Percentiles rank a stretch among this genome's conserved stretches.
phyloP scores from a whole-genome alignment of 192 early-diverging fungal genomes.

The Oehlia diaphana region DNA sequence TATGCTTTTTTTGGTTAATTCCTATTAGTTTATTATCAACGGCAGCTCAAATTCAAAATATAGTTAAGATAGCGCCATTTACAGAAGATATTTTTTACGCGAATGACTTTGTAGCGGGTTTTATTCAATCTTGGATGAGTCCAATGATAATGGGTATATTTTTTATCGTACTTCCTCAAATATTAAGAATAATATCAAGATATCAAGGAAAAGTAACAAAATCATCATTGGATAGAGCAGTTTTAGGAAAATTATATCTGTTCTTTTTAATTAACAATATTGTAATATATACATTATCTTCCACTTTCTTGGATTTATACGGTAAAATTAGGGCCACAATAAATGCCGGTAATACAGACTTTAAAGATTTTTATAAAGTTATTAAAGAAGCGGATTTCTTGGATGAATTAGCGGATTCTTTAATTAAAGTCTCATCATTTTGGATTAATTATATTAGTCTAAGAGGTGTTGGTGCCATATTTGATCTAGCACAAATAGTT shows the following conservation, averaged over 20 bases:
- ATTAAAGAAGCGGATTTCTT: slow-evolving; percentile 37
- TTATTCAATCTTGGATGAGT: slow-evolving; percentile 66
- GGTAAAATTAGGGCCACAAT: slow-evolving; percentile 33
- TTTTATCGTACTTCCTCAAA: slow-evolving; percentile 63
- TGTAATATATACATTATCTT: slow-evolving; percentile 59
- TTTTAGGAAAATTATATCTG: slow-evolving; percentile 70
- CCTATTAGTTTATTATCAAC: slow-evolving; percentile 64
- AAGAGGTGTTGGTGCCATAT: slow-evolving; percentile 59
- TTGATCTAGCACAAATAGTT: slow-evolving; percentile 70
- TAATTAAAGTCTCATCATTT: slow-evolving; percentile 58
- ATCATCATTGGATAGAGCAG: slow-evolving; percentile 67
- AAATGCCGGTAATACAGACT: neutral
- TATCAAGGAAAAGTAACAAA: slow-evolving; percentile 72
- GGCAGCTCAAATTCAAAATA: slow-evolving; percentile 56
- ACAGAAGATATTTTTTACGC: slow-evolving; percentile 47
- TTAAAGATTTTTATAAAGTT: slow-evolving; percentile 37
- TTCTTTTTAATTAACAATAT: slow-evolving; percentile 75
- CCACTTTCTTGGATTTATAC: slow-evolving; percentile 32
- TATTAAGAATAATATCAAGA: slow-evolving; percentile 61
- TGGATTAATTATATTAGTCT: slow-evolving; percentile 79
- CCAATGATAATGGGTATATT: slow-evolving; percentile 67
- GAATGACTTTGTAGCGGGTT: slow-evolving; percentile 52
- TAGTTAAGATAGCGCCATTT: slow-evolving; percentile 55
- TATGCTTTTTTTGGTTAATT: slow-evolving; percentile 68
- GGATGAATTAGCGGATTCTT: slow-evolving; percentile 36